phyloP scores from a whole-genome alignment of 805 yeast genomes.

The Candida chilensis region DNA sequence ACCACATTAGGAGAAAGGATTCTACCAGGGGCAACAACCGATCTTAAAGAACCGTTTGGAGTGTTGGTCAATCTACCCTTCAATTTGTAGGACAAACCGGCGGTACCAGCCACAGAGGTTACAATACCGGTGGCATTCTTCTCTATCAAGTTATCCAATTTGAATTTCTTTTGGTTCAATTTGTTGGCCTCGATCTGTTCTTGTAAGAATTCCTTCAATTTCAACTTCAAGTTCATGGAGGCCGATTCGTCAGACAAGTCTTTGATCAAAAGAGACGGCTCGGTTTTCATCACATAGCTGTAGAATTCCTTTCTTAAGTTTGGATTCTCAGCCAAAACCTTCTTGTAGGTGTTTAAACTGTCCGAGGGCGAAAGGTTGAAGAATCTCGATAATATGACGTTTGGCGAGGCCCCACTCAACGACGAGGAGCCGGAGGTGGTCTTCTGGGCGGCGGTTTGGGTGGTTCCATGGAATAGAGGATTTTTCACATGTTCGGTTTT shows the following conservation, averaged over 20 bases:
- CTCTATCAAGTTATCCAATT: slow-evolving; percentile 9
- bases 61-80: slow-evolving; percentile 60
- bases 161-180: slow-evolving; percentile 13
- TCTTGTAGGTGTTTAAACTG: slow-evolving; percentile 17
- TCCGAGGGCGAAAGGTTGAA: slow-evolving; percentile 17
- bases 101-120: slow-evolving; percentile 45
- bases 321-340: slow-evolving; percentile 29
- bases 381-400: not conserved
- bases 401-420: no score
- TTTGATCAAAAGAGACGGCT: no score
- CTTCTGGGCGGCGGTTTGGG: slow-evolving; percentile 8
- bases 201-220: not conserved
- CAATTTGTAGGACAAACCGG: slow-evolving; percentile 64
- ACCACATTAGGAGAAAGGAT: slow-evolving; percentile 35
- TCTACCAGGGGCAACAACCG: slow-evolving; percentile 62
- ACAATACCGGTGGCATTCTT: slow-evolving; percentile 6
- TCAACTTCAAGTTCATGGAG: not conserved
- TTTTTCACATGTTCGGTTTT: slow-evolving; percentile 18
- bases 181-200: no score
- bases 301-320: slow-evolving; percentile 42
- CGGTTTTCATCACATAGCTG: slow-evolving; percentile 39
- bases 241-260: slow-evolving; percentile 2
- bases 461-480: slow-evolving; percentile 30
- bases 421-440: slow-evolving; percentile 2
- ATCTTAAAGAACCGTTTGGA: slow-evolving; percentile 58